Evolutionary conservation across 257 asterid species (phyloP), one percentile per base, ranked within the genome.

Genomic region (Cynanchum wilfordii): DNA sequence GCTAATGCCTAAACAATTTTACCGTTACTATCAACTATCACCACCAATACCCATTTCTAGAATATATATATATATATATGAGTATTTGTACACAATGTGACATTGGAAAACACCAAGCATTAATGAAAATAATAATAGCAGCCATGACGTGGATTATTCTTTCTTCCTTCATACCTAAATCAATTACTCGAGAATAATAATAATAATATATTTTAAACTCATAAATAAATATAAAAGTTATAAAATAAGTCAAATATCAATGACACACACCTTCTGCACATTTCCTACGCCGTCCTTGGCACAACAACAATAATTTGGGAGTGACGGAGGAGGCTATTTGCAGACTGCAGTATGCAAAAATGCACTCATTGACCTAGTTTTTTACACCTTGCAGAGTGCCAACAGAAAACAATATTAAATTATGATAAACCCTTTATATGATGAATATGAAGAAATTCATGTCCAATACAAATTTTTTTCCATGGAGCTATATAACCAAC

Each of bases 1-100:
- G 80, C 84, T 80, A 84, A 80, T 82, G 79, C 81, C 82, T 78
- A 66, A 78, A 80, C 66, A 75, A 74, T 70, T 51, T 71, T 79
- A 81, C 77, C 62, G 72, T 7, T 25, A 17, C 29, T 19, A 51
- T 47, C 33, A 69, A 29, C 33, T 27, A 45, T 62, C 59, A 74
- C 36, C 73, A 16, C 52, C 75, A 76, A 22, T 17, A 70, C 70
- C 66, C 73, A 65, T 44, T 44, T 72, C 20, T 74, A 83, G 79
- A 66, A 77, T 71, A 77, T 38, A 74, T 20, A 51, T 8, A 40
- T 40, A 40, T 8, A 17, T 50, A 16, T 49, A 50, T 5, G 15
- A 16, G 54, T 50, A 15, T 50, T 60, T 73, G 19, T 30, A 51
- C 15, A 33, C 5, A 8, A 47, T 20, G 42, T 64, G 64, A 30